Evolutionary conservation across 129 eudicot genomes (phyloP).

Genomic region (Artemisia tridentata): DNA sequence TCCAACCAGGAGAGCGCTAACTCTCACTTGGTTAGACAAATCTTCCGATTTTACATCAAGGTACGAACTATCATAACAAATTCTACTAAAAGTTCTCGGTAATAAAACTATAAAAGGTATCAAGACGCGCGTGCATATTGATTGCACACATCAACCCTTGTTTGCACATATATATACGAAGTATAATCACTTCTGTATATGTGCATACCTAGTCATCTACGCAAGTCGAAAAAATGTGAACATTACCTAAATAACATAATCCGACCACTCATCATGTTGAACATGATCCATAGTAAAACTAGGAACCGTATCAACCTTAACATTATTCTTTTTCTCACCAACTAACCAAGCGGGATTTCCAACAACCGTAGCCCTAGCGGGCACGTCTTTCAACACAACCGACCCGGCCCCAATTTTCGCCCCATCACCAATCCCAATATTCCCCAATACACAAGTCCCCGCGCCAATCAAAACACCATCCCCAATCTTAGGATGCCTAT

Average conservation of each 20-base stretch:
- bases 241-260: constrained; percentile 64
- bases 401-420: constrained; percentile 97
- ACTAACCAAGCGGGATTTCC: constrained; percentile 89
- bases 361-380: constrained; percentile 82
- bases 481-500: constrained; percentile 87
- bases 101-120: too few species aligned
- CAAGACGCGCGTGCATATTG: too few species aligned
- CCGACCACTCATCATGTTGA: constrained; percentile 72
- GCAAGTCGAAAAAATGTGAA: not conserved
- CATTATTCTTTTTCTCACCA: constrained; percentile 75
- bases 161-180: too few species aligned
- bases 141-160: too few species aligned
- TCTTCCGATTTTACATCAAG: too few species aligned
- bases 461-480: constrained; percentile 96
- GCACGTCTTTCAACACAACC: constrained; percentile 77
- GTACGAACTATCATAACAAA: not conserved
- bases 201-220: too few species aligned
- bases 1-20: constrained; percentile 18
- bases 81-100: too few species aligned
- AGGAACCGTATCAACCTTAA: constrained; percentile 65
- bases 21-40: constrained; percentile 22
- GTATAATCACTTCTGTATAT: too few species aligned
- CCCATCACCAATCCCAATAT: constrained; percentile 71
- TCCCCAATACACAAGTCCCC: constrained; percentile 92
- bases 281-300: constrained; percentile 91